Percentiles rank a stretch among this genome's conserved stretches.
Evolutionary conservation across 2,329 filamentous ascomycete species (phyloP).

Genomic region (Alternaria sp.): DNA sequence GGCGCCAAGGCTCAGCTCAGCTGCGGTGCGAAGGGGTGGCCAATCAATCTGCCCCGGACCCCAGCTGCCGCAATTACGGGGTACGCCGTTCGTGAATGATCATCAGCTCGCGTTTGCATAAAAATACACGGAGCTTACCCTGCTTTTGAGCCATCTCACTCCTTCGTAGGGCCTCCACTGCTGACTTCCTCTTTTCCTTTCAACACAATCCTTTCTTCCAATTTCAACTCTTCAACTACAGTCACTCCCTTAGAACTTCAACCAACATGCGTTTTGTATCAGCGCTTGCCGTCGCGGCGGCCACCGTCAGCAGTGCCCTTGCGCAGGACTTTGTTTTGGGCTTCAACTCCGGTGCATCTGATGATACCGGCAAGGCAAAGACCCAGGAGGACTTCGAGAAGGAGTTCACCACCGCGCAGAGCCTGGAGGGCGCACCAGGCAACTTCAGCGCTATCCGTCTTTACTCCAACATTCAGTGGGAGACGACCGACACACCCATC

Average conservation of each 20-base stretch:
- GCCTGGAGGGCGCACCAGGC: conserved; percentile 67
- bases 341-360: conserved; percentile 47
- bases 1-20: conserved; percentile 13
- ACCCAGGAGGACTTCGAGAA: conserved; percentile 71
- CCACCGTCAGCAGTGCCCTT: conserved; percentile 29
- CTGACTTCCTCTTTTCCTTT: neutral
- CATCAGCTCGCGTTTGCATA: conserved; percentile 17
- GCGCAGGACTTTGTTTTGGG: conserved; percentile 41
- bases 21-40: conserved; percentile 1
- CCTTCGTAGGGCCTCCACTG: neutral
- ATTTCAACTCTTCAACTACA: conserved; percentile 8
- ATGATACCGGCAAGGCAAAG: conserved; percentile 56
- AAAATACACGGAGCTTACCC: conserved; percentile 6
- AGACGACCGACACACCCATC: conserved; percentile 70
- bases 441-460: conserved; percentile 74
- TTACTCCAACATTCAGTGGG: conserved; percentile 76
- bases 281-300: conserved; percentile 33
- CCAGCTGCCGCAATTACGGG: conserved; percentile 16
- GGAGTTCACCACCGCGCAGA: conserved; percentile 71
- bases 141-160: neutral
- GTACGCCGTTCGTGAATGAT: conserved; percentile 14
- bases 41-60: conserved; percentile 5
- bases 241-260: conserved; percentile 20
- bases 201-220: conserved; percentile 4
- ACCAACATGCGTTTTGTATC: conserved; percentile 31